These are phyloP conservation scores for Sextonia rubra DNA, from an alignment of 164 flowering plant species.

Conservation along the genomic window DNA sequence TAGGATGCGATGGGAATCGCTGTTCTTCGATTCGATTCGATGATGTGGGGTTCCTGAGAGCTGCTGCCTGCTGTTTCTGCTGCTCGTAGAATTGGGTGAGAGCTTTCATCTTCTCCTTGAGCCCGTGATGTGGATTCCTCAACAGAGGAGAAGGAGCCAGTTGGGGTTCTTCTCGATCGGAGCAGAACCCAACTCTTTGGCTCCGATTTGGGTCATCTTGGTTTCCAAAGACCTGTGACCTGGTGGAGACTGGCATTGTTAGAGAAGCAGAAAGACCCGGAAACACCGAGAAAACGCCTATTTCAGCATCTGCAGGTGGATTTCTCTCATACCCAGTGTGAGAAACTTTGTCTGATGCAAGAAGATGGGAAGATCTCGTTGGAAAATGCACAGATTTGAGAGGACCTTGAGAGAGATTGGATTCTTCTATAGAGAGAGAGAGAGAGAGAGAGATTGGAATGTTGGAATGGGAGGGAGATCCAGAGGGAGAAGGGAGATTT, in stretches of 20 bases:
- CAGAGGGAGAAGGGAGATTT: background rate
- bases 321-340: background rate
- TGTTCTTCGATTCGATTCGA: slow-evolving; percentile 21
- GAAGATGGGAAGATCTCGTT: background rate
- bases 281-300: slow-evolving; percentile 7
- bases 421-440: background rate
- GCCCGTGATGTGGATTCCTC: slow-evolving; percentile 75
- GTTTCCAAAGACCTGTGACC: slow-evolving; percentile 40
- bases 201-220: slow-evolving; percentile 29
- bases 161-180: slow-evolving; percentile 30
- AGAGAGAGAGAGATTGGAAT: background rate
- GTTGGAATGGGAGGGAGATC: background rate
- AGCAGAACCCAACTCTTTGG: slow-evolving; percentile 19
- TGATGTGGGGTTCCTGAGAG: slow-evolving; percentile 28
- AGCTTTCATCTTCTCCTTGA: slow-evolving; percentile 89
- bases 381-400: background rate
- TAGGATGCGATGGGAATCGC: slow-evolving; percentile 42
- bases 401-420: background rate
- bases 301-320: slow-evolving; percentile 24
- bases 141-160: slow-evolving; percentile 15
- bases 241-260: slow-evolving; percentile 67
- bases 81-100: slow-evolving; percentile 75
- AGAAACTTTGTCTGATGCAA: background rate
- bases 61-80: slow-evolving; percentile 54
- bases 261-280: background rate